Base-by-base conservation (phyloP, 2,329 filamentous ascomycete species). In the Nectriaceae sp. region DNA sequence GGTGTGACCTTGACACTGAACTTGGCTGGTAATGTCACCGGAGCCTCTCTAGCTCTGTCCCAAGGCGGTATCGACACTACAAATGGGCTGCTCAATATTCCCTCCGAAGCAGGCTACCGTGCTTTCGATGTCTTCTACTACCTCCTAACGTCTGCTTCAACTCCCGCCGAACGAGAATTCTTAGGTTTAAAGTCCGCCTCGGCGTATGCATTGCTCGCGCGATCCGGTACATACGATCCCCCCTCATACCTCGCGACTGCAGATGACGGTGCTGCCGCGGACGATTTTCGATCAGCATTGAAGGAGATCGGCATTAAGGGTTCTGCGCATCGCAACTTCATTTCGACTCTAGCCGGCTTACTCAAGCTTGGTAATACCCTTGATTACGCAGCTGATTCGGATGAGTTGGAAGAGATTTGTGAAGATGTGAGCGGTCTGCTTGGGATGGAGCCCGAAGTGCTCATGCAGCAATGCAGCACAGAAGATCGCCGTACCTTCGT, bases 41-140 rank as follows among this genome's bases (percentile, higher is more conserved):
- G 82, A 2, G 87, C 90, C 21, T 81, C 84, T 3, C 70, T 97
- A 42, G 85, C 90, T 21, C 74, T 99, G 6, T 93, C 93, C 0
- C 88, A 90, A 33, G 88, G 90, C 3, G 94, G 94, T 16, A 88
- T 99, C 51, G 89, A 99, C 65, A 94, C 91, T 0, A 73, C 78
- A 18, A 84, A 84, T 53, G 94, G 93, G 36, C 76, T 99, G 11
- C 75, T 97, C 15, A 84, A 88, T 47, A 83, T 99, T 15, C 89
- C 94, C 0, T 70, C 84, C 0, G 85, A 96, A 64, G 65, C 84
- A 5, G 94, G 94, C 11, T 90, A 90, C 69, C 86, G 94, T 54
- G 94, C 93, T 3, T 99, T 99, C 60, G 93, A 99, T 65, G 94
- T 96, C 42, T 97, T 99, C 66, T 97, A 99, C 73, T 97, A 97